Base-by-base conservation (phyloP, 1,284 basidiomycete genomes). In the Trametes versicolor region DNA sequence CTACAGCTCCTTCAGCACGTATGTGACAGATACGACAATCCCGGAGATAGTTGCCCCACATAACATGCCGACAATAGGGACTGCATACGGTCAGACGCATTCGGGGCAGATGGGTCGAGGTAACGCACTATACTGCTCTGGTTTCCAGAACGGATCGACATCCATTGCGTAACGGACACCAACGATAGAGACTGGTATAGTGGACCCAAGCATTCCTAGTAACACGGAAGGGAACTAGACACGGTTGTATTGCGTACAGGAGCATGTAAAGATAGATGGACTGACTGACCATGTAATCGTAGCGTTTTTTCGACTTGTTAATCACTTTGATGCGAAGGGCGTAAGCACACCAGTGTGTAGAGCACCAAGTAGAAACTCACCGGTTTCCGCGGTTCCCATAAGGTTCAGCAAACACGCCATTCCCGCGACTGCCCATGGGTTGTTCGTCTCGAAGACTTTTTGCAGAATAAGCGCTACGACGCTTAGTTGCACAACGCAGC, bases 1-100 rank as follows among this genome's bases (percentile, higher is more conserved):
- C 90, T 86, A 80, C 9, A 93, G 72, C 70, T 92, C 90, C 70
- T 85, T 89, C 51, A 93, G 77, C 13, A 91, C 82, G 60, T 85
- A 89, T 60, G 85, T 87, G 4, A 90, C 80, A 0, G 88, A 84
- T 0, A 95, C 84, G 2, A 92, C 87, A 25, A 95, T 86, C 0
- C 88, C 87, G 0, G 89, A 90, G 62, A 95, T 91, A 0, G 92
- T 90, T 65, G 85, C 87, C 4, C 94, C 94, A 57, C 93, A 92
- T 2, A 95, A 81, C 94, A 96, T 95, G n/a, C 94, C 94, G 10
- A 95, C 83, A 56, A 95, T 86, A 10, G 93, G 93, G 63, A 95
- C 93, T 95, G 62, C 9, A 41, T 2, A 29, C 34, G 21, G 25
- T 47, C 36, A 54, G 52, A 25, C 52, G 54, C 64, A 50, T 23